phyloP scores from a whole-genome alignment of 768 basidiomycete species.

The Russula compacta region DNA sequence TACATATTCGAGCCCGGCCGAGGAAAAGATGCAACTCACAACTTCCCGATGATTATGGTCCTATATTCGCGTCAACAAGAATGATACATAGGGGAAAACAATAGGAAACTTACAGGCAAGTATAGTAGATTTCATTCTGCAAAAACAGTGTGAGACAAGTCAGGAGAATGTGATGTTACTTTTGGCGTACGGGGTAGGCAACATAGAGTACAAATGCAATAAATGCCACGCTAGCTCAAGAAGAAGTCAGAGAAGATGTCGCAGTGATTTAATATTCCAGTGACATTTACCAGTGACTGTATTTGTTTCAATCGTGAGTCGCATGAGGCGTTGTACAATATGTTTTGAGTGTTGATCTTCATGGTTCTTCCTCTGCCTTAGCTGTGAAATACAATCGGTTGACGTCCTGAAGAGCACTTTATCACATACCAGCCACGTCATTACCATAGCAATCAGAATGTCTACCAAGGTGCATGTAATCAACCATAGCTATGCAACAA shows the following conservation, averaged over 20 bases:
- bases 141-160: too few relatives aligned
- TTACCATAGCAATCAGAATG: slow-evolving; percentile 4
- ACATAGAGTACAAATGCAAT: not conserved
- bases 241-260: not conserved
- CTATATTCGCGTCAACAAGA: slow-evolving; percentile 3
- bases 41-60: slow-evolving; percentile 20
- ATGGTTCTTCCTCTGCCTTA: not conserved
- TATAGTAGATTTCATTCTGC: slow-evolving; percentile 13
- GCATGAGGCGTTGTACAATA: slow-evolving; percentile 21
- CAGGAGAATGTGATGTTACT: too few relatives aligned
- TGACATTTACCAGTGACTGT: slow-evolving; percentile 12
- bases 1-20: not conserved
- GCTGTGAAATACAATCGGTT: not conserved
- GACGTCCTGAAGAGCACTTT: too few relatives aligned
- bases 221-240: slow-evolving; percentile 3
- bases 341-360: not conserved
- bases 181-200: slow-evolving; percentile 7
- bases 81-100: not conserved
- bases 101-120: slow-evolving; percentile 3
- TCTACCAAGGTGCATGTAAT: slow-evolving; percentile 3
- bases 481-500: slow-evolving; percentile 2
- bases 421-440: slow-evolving; percentile 4
- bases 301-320: slow-evolving; percentile 24
- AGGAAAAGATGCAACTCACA: slow-evolving; percentile 2
- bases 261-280: not conserved